Conservation (phyloP, 441 rosid genomes). For the Dalechampia spathulata region DNA sequence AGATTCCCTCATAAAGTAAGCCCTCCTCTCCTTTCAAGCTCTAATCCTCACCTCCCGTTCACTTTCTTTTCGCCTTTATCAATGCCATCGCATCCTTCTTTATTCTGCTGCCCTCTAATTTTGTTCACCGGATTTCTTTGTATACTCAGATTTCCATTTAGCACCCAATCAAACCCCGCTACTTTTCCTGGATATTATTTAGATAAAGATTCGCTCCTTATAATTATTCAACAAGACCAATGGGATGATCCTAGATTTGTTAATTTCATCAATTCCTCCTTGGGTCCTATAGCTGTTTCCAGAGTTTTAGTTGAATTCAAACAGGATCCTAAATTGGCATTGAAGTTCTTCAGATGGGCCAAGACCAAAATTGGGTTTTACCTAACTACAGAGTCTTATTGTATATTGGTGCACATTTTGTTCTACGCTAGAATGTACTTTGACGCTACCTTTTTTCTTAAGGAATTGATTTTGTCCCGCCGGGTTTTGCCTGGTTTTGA, state of each 20-base stretch:
- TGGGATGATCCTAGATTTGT: slow-evolving; percentile 45
- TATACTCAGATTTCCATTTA: slow-evolving; percentile 44
- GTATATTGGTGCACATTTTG: slow-evolving; percentile 49
- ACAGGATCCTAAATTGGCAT: slow-evolving; percentile 45
- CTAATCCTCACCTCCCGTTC: slow-evolving; percentile 7
- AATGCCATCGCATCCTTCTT: slow-evolving; percentile 5
- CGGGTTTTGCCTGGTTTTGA: slow-evolving; percentile 27
- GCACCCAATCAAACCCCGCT: slow-evolving; percentile 14
- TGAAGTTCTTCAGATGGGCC: slow-evolving; percentile 61
- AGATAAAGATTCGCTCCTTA: slow-evolving; percentile 30
- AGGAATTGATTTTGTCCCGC: slow-evolving; percentile 40
- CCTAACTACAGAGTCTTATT: slow-evolving; percentile 46
- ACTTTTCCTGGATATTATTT: not conserved
- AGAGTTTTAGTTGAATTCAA: slow-evolving; percentile 44
- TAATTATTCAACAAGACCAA: slow-evolving; percentile 30
- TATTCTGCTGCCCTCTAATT: slow-evolving; percentile 35
- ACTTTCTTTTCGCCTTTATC: not conserved
- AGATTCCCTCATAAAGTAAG: slow-evolving; percentile 40
- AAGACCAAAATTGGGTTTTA: slow-evolving; percentile 34
- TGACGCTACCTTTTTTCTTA: slow-evolving; percentile 43
- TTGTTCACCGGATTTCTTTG: slow-evolving; percentile 44
- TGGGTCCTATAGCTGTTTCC: slow-evolving; percentile 47
- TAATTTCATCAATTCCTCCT: slow-evolving; percentile 26
- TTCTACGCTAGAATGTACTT: slow-evolving; percentile 49
- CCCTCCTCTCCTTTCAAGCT: slow-evolving; percentile 20